These are phyloP conservation scores for Hyphopichia wangnamkhiaoensis DNA, from an alignment of 1,139 yeast species.

Conservation along the genomic window DNA sequence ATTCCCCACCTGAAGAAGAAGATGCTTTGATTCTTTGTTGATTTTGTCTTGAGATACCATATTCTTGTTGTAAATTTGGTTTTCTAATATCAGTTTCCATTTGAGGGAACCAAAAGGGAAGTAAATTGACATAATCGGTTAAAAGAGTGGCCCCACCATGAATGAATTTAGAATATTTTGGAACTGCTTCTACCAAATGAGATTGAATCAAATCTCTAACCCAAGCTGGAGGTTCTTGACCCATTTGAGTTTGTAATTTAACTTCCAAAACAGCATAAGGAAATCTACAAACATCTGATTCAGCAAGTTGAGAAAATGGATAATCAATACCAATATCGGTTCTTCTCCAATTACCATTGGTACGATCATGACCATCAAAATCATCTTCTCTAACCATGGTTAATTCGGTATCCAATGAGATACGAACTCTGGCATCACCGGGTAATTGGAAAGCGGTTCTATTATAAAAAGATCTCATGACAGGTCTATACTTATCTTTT, in stretches of 20 bases:
- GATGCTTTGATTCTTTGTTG: constrained; percentile 27
- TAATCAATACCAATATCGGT: constrained; percentile 97
- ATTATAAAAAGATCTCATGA: constrained; percentile 91
- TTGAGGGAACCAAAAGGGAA: constrained; percentile 98
- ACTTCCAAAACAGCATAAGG: constrained; percentile 98
- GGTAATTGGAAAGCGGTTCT: constrained; percentile 99
- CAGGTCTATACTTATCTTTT: constrained; percentile 85
- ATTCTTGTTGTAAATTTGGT: constrained; percentile 68
- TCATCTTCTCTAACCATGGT: constrained; percentile 96
- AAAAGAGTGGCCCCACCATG: constrained; percentile 91
- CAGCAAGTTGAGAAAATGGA: constrained; percentile 86
- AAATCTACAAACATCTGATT: constrained; percentile 83
- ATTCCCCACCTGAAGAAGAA: constrained; percentile 50
- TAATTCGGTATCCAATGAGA: constrained; percentile 92
- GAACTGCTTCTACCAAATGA: constrained; percentile 96
- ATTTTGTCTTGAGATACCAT: constrained; percentile 51
- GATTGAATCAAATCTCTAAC: constrained; percentile 87
- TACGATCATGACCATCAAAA: constrained; percentile 89
- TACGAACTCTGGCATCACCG: constrained; percentile 98
- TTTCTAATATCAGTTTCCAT: constrained; percentile 95
- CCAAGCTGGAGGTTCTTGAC: constrained; percentile 99
- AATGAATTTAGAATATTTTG: constrained; percentile 93
- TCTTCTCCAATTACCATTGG: constrained; percentile 94
- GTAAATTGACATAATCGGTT: constrained; percentile 76
- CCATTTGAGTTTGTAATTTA: constrained; percentile 93